Evolutionary conservation across 148 eudicot genomes (phyloP).

Genomic region (Polygonum aviculare): DNA sequence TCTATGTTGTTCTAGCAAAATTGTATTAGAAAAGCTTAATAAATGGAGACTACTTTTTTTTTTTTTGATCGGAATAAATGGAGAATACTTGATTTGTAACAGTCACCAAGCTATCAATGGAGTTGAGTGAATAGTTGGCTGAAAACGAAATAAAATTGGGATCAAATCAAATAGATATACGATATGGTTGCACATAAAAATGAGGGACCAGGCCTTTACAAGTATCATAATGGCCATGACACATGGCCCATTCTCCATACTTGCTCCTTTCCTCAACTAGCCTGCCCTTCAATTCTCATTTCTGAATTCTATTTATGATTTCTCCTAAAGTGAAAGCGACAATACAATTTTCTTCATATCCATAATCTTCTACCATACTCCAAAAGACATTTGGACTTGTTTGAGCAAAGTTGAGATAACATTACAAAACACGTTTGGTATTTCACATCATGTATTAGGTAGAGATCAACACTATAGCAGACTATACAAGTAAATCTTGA

Average conservation of each 20-base stretch:
- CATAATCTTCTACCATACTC: background rate
- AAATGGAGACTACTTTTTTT: too few relatives aligned
- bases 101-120: background rate
- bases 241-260: background rate
- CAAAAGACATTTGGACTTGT: too few relatives aligned
- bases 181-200: background rate
- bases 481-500: too few relatives aligned
- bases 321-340: too few relatives aligned
- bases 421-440: too few relatives aligned
- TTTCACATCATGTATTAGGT: too few relatives aligned
- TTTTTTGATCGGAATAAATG: too few relatives aligned
- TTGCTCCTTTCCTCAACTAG: background rate
- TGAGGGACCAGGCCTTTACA: background rate
- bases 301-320: too few relatives aligned
- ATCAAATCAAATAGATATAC: constrained; percentile 2
- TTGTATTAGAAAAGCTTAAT: too few relatives aligned
- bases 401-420: too few relatives aligned
- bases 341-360: background rate
- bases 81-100: background rate
- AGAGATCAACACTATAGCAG: too few relatives aligned
- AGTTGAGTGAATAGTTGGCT: background rate
- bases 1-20: too few relatives aligned
- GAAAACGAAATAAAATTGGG: background rate
- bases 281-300: background rate
- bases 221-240: background rate